A percentile compares a stretch with the other conserved stretches of the same genome.
These are phyloP conservation scores for Pleurotus citrinopileatus DNA, from an alignment of 768 basidiomycete genomes.

Conservation along the genomic window DNA sequence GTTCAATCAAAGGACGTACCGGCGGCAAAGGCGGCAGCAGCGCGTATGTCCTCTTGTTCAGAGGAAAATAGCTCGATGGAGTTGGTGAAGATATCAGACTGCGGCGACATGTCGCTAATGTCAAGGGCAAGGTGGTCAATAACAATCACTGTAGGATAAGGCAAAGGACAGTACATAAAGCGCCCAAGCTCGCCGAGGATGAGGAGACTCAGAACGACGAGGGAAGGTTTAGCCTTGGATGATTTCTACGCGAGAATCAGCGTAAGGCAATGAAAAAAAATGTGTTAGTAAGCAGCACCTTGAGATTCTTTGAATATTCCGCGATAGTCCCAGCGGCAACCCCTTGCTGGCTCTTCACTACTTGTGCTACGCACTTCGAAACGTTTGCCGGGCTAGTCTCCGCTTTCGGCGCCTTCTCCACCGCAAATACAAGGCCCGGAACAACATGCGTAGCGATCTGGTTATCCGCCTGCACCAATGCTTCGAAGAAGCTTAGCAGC, in stretches of 20 bases:
- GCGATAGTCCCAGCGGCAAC: constrained; percentile 83
- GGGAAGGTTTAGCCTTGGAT: constrained; percentile 62
- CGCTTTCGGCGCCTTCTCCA: constrained; percentile 60
- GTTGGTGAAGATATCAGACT: constrained; percentile 74
- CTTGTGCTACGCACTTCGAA: constrained; percentile 81
- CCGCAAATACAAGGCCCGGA: constrained; percentile 63
- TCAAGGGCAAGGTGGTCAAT: constrained; percentile 10
- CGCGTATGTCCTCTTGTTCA: constrained; percentile 82
- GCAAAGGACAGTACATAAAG: constrained; percentile 55
- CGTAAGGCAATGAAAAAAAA: constrained; percentile 1
- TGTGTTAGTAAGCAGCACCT: constrained; percentile 39
- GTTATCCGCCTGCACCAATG: constrained; percentile 79
- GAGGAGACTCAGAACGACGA: constrained; percentile 79
- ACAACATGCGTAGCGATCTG: constrained; percentile 83
- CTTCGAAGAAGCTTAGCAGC: constrained; percentile 76
- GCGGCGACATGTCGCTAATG: constrained; percentile 79
- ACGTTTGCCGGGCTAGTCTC: constrained; percentile 67
- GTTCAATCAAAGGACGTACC: constrained; percentile 36
- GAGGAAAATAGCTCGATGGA: constrained; percentile 72
- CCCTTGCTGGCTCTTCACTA: constrained; percentile 67
- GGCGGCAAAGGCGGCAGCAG: constrained; percentile 92
- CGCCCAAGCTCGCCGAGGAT: constrained; percentile 93
- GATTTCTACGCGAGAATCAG: constrained; percentile 29
- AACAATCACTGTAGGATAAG: neutral
- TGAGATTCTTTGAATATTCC: constrained; percentile 79